Evolutionary conservation across 495 filamentous ascomycete genomes (phyloP), one percentile per base, ranked within the genome.

Genomic region (Penicillium malachiteum): DNA sequence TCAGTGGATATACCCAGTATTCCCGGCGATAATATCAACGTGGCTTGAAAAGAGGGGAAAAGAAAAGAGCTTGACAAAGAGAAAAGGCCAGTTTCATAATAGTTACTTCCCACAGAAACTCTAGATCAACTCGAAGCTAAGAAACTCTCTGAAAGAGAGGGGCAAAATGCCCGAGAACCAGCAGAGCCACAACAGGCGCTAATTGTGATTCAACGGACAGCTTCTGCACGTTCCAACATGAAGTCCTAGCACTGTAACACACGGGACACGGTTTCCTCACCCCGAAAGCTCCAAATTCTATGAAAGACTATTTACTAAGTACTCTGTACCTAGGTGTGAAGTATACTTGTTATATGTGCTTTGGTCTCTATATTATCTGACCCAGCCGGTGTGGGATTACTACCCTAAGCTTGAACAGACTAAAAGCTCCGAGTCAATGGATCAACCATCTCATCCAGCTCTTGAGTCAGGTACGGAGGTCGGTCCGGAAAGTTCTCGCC

Each of bases 161-260:
- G 33, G 37, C 1, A 32, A 38, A 16, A 51, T 34, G 34, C 34
- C 34, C 34, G 21, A 26, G 21, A 26, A 26, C 21, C 21, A 26
- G 31, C 11, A 11, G 31, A 53, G 37, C 13, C 9, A 50, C 33
- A 41, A 9, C 37, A 16, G 21, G 38, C 54, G 50, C 57, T 59
- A 63, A 55, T 17, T 55, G 60, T 60, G 57, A 60, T 63, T 50
- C 54, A 50, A 52, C 45, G 38, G 49, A 31, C 47, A 58, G 51
- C 39, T 40, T 58, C 56, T 59, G 63, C 63, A 66, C 57, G 56
- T 63, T 66, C 63, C 57, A 56, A 48, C 31, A 37, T 50, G 18
- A 21, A 57, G 59, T 59, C 56, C 44, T 48, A 58, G 58, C 53
- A 53, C 21, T 26, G 21, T 26, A 4, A 26, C 37, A 56, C 62